phyloP scores from a whole-genome alignment of 192 early-diverging fungal species.

The Rhizophagus sp. region DNA sequence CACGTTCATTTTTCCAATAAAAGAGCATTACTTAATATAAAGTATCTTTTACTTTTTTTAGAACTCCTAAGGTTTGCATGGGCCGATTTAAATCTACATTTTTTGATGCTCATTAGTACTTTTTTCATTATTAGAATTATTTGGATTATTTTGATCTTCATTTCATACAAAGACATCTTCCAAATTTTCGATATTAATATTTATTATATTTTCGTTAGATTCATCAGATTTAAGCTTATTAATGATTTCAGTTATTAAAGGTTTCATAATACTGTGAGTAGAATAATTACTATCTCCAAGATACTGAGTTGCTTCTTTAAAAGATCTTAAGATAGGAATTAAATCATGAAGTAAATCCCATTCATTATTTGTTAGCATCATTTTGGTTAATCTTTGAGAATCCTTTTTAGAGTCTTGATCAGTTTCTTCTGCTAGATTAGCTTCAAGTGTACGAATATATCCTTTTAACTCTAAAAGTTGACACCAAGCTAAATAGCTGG shows the following conservation, averaged over 20 bases:
- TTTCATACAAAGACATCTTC: too few species aligned
- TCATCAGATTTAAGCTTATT: not conserved
- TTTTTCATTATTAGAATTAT: too few species aligned
- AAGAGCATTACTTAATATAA: too few species aligned
- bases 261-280: not conserved
- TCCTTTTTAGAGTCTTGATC: not conserved
- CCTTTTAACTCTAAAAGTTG: too few species aligned
- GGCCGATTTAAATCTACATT: not conserved
- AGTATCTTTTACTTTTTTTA: not conserved
- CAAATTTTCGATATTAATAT: too few species aligned
- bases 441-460: not conserved
- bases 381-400: not conserved
- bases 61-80: not conserved
- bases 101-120: not conserved
- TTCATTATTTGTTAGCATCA: not conserved
- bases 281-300: not conserved
- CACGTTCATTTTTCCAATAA: too few species aligned
- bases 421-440: not conserved
- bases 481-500: not conserved
- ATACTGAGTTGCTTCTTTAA: not conserved
- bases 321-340: not conserved
- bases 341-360: not conserved
- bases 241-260: not conserved
- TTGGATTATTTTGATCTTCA: too few species aligned
- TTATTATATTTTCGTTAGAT: not conserved